phyloP scores from a whole-genome alignment of 2,329 filamentous ascomycete genomes.

The Colletotrichum agaves region DNA sequence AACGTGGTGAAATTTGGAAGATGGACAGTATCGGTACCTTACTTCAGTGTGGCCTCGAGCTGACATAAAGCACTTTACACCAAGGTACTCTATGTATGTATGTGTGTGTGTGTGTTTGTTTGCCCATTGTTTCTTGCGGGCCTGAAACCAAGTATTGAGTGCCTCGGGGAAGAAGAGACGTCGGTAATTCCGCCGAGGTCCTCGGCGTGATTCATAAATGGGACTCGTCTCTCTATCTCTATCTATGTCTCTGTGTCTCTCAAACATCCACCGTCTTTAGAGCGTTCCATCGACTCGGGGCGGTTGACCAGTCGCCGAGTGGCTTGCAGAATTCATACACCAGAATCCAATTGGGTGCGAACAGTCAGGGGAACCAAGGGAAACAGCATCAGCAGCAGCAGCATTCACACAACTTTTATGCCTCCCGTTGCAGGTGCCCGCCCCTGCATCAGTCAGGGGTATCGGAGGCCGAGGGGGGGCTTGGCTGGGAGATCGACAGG shows the following conservation, averaged over 20 bases:
- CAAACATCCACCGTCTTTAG: background rate
- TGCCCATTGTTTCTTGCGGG: constrained; percentile 31
- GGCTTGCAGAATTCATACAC: background rate
- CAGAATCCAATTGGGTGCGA: background rate
- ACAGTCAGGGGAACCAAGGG: background rate
- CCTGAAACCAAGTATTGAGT: constrained; percentile 15
- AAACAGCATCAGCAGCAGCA: background rate
- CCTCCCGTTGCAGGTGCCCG: constrained; percentile 8
- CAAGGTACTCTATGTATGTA: background rate
- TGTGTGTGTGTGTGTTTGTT: background rate
- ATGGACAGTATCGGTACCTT: too few relatives aligned
- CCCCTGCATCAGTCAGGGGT: constrained; percentile 33
- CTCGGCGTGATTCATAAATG: constrained; percentile 5
- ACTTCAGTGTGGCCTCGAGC: too few relatives aligned
- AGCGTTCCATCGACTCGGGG: background rate
- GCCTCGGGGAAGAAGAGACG: constrained; percentile 1
- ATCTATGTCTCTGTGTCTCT: too few relatives aligned
- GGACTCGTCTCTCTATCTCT: background rate
- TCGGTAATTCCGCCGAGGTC: constrained; percentile 19
- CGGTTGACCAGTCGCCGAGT: background rate
- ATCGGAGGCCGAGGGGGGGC: background rate
- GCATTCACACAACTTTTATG: constrained; percentile 15
- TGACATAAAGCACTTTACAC: background rate
- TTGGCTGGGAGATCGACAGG: constrained; percentile 27
- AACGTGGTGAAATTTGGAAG: too few relatives aligned